Percentiles rank a stretch among this genome's conserved stretches.
phyloP scores from a whole-genome alignment of 1,139 yeast species.

The Chernovozyma sophiae-reginae region DNA sequence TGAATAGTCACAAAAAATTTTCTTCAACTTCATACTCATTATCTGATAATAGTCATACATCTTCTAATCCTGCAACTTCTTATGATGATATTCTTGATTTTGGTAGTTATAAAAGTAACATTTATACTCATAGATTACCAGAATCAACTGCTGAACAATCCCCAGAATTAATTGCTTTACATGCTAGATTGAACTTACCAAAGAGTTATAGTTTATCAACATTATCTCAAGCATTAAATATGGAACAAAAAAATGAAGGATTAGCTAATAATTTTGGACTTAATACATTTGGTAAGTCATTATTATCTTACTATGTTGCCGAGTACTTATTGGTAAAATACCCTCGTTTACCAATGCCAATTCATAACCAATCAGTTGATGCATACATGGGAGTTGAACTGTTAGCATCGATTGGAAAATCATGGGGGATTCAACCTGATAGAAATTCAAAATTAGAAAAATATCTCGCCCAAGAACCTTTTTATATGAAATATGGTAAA shows the following conservation, averaged over 20 bases:
- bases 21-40: neutral
- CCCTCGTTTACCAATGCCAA: conserved; percentile 85
- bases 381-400: conserved; percentile 66
- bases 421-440: conserved; percentile 90
- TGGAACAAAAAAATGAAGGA: conserved; percentile 37
- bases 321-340: conserved; percentile 70
- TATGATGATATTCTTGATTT: conserved; percentile 33
- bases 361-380: conserved; percentile 70
- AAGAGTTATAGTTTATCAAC: conserved; percentile 55
- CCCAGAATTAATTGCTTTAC: conserved; percentile 75
- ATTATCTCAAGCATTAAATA: conserved; percentile 72
- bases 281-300: conserved; percentile 72
- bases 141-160: conserved; percentile 53
- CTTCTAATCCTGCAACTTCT: conserved; percentile 2
- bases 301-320: conserved; percentile 70
- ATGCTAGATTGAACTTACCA: conserved; percentile 67
- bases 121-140: conserved; percentile 46
- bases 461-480: conserved; percentile 66
- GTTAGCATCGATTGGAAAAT: conserved; percentile 58
- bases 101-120: conserved; percentile 38
- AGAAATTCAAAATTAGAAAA: conserved; percentile 59
- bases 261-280: conserved; percentile 76
- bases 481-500: conserved; percentile 59
- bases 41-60: neutral
- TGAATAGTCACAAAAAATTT: neutral